These are phyloP conservation scores for Gossypium australe DNA, from an alignment of 345 rosid species.

Conservation along the genomic window DNA sequence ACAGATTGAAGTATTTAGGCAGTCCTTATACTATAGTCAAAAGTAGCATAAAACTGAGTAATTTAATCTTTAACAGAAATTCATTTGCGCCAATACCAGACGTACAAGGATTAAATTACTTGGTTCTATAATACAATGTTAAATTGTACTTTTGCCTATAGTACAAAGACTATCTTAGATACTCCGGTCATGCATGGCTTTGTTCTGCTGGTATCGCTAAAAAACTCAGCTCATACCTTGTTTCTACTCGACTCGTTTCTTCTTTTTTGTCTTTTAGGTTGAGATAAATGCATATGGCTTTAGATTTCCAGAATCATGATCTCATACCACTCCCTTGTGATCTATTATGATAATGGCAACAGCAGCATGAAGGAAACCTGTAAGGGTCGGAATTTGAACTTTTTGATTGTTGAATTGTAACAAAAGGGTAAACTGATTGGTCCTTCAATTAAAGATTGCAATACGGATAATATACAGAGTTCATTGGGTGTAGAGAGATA, in stretches of 20 bases:
- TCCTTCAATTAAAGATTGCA: background rate
- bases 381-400: background rate
- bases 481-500: background rate
- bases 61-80: too few relatives aligned
- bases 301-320: background rate
- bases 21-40: background rate
- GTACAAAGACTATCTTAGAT: too few relatives aligned
- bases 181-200: too few relatives aligned
- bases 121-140: too few relatives aligned
- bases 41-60: too few relatives aligned
- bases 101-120: too few relatives aligned
- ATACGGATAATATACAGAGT: background rate
- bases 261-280: background rate
- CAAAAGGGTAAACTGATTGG: background rate
- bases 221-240: background rate
- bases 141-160: too few relatives aligned
- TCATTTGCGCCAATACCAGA: too few relatives aligned
- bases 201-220: too few relatives aligned
- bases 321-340: background rate
- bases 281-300: slow-evolving; percentile 1
- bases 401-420: background rate
- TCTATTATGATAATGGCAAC: background rate
- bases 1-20: background rate
- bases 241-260: background rate
- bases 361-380: background rate